Evolutionary conservation across 108 stramenopile species (phyloP).

Genomic region (Seminavis robusta): DNA sequence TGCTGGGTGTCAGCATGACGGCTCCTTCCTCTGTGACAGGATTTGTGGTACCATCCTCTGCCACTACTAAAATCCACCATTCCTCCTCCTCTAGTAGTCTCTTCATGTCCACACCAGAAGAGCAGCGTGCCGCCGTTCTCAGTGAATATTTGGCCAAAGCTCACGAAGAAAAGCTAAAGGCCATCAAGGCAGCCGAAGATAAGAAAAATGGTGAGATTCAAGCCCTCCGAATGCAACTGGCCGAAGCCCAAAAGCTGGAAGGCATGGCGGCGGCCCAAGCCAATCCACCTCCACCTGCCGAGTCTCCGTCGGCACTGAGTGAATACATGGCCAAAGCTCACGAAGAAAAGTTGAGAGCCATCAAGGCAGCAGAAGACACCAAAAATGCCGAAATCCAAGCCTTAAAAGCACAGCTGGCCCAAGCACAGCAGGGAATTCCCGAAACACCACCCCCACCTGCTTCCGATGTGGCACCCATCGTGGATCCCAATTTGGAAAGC

Average conservation of each 20-base stretch:
- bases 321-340: constrained; percentile 83
- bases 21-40: no score
- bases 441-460: no score
- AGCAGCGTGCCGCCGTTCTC: no score
- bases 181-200: constrained; percentile 50
- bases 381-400: constrained; percentile 74
- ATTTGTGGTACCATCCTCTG: no score
- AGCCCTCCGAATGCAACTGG: constrained; percentile 54
- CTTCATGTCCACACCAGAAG: no score
- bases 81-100: no score
- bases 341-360: constrained; percentile 69
- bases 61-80: no score
- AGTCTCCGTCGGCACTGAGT: no score
- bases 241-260: constrained; percentile 37
- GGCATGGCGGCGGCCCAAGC: no score
- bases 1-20: no score
- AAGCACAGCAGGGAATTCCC: constrained; percentile 22
- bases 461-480: background rate
- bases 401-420: constrained; percentile 48
- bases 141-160: constrained; percentile 81
- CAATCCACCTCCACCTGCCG: no score
- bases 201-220: constrained; percentile 75
- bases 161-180: constrained; percentile 75
- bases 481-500: background rate
- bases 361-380: constrained; percentile 55